These are phyloP conservation scores for Dissophora ornata DNA, from an alignment of 192 early-diverging fungal genomes.

Conservation along the genomic window DNA sequence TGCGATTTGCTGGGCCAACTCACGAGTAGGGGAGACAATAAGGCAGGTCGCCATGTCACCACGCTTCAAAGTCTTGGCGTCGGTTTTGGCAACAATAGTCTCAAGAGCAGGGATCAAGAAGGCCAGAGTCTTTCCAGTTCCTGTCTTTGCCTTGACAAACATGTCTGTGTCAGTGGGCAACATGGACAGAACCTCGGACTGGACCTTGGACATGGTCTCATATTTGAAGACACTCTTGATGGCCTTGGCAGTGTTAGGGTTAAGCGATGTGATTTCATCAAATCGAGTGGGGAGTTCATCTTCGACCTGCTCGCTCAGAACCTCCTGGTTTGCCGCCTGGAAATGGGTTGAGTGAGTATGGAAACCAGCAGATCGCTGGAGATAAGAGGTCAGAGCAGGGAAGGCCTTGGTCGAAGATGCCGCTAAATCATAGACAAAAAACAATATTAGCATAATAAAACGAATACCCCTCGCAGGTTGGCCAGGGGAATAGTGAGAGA, in stretches of 20 bases:
- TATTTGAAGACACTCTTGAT: slow-evolving; percentile 77
- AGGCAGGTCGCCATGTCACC: slow-evolving; percentile 71
- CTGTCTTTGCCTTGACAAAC: slow-evolving; percentile 96
- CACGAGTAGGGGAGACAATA: slow-evolving; percentile 91
- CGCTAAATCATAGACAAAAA: slow-evolving; percentile 6
- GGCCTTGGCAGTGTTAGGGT: slow-evolving; percentile 65
- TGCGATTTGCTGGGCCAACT: slow-evolving; percentile 89
- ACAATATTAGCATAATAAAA: no score
- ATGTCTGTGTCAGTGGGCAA: slow-evolving; percentile 82
- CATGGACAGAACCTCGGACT: slow-evolving; percentile 80
- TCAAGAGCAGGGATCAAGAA: slow-evolving; percentile 93
- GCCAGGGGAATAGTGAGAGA: no score
- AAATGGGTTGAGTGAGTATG: slow-evolving; percentile 15
- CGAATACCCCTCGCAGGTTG: no score
- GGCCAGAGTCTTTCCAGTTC: slow-evolving; percentile 97
- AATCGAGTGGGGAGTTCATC: slow-evolving; percentile 67
- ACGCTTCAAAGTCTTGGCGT: slow-evolving; percentile 52
- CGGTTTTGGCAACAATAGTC: slow-evolving; percentile 65
- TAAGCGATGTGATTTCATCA: slow-evolving; percentile 57
- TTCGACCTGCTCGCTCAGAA: slow-evolving; percentile 15
- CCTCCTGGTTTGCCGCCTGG: slow-evolving; percentile 26
- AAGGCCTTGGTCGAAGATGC: slow-evolving; percentile 12
- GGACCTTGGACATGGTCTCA: slow-evolving; percentile 83
- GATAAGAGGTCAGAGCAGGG: slow-evolving; percentile 39
- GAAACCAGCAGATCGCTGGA: slow-evolving; percentile 29